Conservation (phyloP, 192 early-diverging fungal species). For the Coemansia sp. region DNA sequence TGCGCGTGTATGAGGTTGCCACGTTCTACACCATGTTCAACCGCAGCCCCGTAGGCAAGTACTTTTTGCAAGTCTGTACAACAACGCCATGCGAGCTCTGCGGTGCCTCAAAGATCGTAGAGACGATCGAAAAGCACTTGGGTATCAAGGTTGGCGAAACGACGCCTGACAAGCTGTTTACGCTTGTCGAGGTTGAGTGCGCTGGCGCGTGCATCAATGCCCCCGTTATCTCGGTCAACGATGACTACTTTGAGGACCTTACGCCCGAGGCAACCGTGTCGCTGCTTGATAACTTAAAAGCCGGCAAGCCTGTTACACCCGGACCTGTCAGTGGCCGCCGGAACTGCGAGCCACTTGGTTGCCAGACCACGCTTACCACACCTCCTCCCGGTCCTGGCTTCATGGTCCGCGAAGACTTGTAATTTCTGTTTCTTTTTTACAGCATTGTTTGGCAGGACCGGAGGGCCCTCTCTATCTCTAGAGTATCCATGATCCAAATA, state of each 20-base stretch:
- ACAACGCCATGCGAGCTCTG: conserved; percentile 98
- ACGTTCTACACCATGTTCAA: conserved; percentile 99
- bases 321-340: conserved; percentile 85
- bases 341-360: conserved; percentile 83
- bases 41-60: conserved; percentile 97
- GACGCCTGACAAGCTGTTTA: conserved; percentile 90
- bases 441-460: neutral
- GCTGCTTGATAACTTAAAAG: conserved; percentile 82
- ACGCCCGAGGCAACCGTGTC: conserved; percentile 87
- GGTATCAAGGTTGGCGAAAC: conserved; percentile 95
- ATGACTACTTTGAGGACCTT: conserved; percentile 99
- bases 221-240: conserved; percentile 96
- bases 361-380: conserved; percentile 78
- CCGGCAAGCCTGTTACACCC: conserved; percentile 71
- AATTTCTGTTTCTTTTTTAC: conserved; percentile 29
- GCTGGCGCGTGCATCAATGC: conserved; percentile 98
- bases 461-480: neutral
- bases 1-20: conserved; percentile 99
- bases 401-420: conserved; percentile 76
- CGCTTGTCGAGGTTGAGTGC: conserved; percentile 99
- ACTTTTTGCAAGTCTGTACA: conserved; percentile 98
- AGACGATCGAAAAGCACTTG: conserved; percentile 83
- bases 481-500: neutral
- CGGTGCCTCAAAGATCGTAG: conserved; percentile 85
- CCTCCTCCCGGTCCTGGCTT: conserved; percentile 94